These are phyloP conservation scores for Daedalea quercina DNA, from an alignment of 768 basidiomycete species.

Conservation along the genomic window DNA sequence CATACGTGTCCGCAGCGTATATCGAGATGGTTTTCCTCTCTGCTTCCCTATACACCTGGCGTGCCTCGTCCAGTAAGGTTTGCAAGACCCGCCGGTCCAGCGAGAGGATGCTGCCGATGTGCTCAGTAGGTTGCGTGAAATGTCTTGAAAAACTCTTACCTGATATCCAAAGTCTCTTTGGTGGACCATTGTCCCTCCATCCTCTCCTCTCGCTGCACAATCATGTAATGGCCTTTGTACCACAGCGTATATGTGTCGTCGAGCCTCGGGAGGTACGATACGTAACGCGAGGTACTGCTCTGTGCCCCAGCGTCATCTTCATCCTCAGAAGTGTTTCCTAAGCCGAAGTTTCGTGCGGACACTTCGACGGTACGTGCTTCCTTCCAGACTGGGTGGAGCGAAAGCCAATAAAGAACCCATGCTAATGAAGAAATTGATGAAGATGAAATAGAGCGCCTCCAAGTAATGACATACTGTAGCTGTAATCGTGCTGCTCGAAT, in stretches of 20 bases:
- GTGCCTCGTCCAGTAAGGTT: constrained; percentile 49
- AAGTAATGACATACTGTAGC: no score
- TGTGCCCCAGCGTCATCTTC: not conserved
- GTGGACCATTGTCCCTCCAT: constrained; percentile 15
- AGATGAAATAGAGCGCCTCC: constrained; percentile 43
- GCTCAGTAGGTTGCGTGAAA: no score
- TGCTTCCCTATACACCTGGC: constrained; percentile 41
- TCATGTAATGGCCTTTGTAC: constrained; percentile 35
- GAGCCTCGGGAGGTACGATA: constrained; percentile 1
- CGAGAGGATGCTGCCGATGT: constrained; percentile 40
- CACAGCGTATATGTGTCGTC: constrained; percentile 34
- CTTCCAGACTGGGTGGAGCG: constrained; percentile 51
- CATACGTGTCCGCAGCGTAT: constrained; percentile 40
- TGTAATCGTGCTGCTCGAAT: constrained; percentile 54
- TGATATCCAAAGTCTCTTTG: no score
- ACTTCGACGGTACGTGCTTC: constrained; percentile 19
- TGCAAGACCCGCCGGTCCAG: constrained; percentile 38
- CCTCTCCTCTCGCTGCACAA: constrained; percentile 26
- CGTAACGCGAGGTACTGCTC: not conserved
- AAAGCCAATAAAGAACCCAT: constrained; percentile 70
- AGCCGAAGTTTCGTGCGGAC: constrained; percentile 9
- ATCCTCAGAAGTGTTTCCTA: constrained; percentile 3
- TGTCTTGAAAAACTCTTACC: no score
- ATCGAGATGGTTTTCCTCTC: constrained; percentile 47
- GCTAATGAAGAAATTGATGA: constrained; percentile 38